Base-by-base conservation (phyloP, 495 filamentous ascomycete species). In the Talaromyces wortmannii region DNA sequence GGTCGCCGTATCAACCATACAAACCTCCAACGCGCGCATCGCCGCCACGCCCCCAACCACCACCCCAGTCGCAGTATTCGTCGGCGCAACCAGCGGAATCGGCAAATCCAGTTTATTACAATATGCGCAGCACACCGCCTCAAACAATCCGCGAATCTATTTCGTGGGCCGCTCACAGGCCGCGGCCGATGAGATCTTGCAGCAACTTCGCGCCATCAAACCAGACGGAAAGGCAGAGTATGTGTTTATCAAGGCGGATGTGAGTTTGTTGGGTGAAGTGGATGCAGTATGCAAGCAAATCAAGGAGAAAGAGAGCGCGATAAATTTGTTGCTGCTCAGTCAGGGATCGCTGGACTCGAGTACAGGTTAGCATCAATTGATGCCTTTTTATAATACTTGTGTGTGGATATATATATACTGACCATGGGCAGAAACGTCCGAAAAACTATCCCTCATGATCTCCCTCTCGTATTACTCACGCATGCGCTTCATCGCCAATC, bases 281-380 rank as follows among this genome's bases (percentile, higher is more conserved):
- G 83, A 86, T 61, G 62, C 71, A n/a, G 63, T 79, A 10, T 87
- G 80, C 55, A 51, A 67, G 6, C 67, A 79, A 46, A 80, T 87
- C 50, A 69, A 69, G 57, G 50, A 57, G 0, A 69, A 72, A 15
- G 82, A 85, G 53, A 61, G 59, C 36, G 64, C 63, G 13, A 61
- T 87, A 52, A 82, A 88, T 59, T 61, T 86, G 6, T 69, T 87
- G 0, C 81, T 87, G 61, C 65, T 66, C 52, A 61, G 57, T 10
- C 56, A 54, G 6, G 65, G 63, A 2, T 57, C 54, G n/a, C 45
- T 67, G 42, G 40, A 56, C 12, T 47, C 53, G 8, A 32, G 49
- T 30, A 54, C 45, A 40, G 49, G 55, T 53, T 31, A 18, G 42
- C 29, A 17, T 2, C 8, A 40, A 1, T 13, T 40, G 2, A 4